Evolutionary conservation across 176 grass and related monocot genomes (phyloP).

Genomic region (Oryza punctata): DNA sequence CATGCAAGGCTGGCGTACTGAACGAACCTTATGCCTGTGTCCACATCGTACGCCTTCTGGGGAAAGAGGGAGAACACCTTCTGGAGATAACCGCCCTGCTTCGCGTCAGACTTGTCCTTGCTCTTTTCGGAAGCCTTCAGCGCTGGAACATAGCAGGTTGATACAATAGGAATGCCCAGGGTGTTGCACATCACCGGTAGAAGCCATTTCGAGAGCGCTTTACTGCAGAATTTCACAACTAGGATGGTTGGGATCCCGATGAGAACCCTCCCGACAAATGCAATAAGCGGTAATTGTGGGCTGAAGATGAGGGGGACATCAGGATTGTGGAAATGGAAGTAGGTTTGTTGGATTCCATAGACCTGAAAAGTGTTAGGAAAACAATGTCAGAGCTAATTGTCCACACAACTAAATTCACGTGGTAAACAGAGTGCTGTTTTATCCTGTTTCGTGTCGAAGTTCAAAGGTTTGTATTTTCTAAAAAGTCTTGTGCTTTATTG

Average conservation of each 20-base stretch:
- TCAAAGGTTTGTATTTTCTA: no score
- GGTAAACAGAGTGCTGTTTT: background rate
- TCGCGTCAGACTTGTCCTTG: conserved; percentile 49
- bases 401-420: background rate
- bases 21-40: conserved; percentile 90
- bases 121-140: conserved; percentile 52
- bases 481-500: background rate
- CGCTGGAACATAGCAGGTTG: conserved; percentile 79
- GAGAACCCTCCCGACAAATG: conserved; percentile 54
- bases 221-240: conserved; percentile 86
- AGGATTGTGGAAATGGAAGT: conserved; percentile 72
- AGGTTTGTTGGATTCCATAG: conserved; percentile 83
- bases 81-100: conserved; percentile 64
- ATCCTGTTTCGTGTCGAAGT: no score
- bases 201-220: conserved; percentile 90
- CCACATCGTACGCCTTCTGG: conserved; percentile 82
- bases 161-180: conserved; percentile 73
- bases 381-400: conserved; percentile 16
- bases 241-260: conserved; percentile 86
- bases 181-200: conserved; percentile 90
- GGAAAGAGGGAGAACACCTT: conserved; percentile 62
- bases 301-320: conserved; percentile 66
- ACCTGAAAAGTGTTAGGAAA: conserved; percentile 44
- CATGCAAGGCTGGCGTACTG: conserved; percentile 91
- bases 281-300: conserved; percentile 47